Evolutionary conservation across 2,329 filamentous ascomycete species (phyloP).

Genomic region (Fusarium sp.): DNA sequence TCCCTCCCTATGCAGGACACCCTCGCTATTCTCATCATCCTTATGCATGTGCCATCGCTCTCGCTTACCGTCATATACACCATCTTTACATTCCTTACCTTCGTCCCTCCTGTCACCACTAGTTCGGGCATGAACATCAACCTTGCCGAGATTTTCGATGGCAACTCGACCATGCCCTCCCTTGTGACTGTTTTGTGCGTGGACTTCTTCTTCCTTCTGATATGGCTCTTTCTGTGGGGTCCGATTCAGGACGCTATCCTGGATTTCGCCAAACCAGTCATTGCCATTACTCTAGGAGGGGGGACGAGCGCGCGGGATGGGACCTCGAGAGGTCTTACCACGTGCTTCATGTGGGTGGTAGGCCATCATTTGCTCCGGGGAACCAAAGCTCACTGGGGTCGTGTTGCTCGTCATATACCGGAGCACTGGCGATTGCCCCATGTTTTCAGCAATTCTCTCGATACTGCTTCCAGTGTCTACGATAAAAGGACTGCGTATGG

Average conservation of each 20-base stretch:
- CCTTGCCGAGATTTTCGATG: slow-evolving; percentile 92
- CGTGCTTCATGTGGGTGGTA: slow-evolving; percentile 78
- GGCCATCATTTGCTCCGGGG: slow-evolving; percentile 67
- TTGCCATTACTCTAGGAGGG: slow-evolving; percentile 90
- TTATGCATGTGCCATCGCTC: slow-evolving; percentile 91
- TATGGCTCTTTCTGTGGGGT: slow-evolving; percentile 91
- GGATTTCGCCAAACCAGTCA: slow-evolving; percentile 92
- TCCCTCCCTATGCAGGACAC: slow-evolving; percentile 95
- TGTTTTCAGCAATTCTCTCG: slow-evolving; percentile 64
- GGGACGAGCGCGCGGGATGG: slow-evolving; percentile 79
- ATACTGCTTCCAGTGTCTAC: slow-evolving; percentile 60
- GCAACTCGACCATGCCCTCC: slow-evolving; percentile 87
- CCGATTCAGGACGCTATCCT: slow-evolving; percentile 90
- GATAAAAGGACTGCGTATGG: slow-evolving; percentile 73
- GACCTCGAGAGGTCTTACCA: slow-evolving; percentile 79
- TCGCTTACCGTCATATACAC: slow-evolving; percentile 91
- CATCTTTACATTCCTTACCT: slow-evolving; percentile 92
- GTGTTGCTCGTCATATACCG: slow-evolving; percentile 63
- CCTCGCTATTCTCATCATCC: slow-evolving; percentile 94
- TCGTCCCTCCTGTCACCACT: slow-evolving; percentile 86
- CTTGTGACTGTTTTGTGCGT: slow-evolving; percentile 87
- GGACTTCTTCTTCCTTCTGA: slow-evolving; percentile 84
- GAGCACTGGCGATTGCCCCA: slow-evolving; percentile 63
- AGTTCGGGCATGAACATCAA: slow-evolving; percentile 85
- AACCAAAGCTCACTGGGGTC: slow-evolving; percentile 65